Evolutionary conservation across 1,284 basidiomycete species (phyloP), one percentile per base, ranked within the genome.

Genomic region (Tilletia caries): DNA sequence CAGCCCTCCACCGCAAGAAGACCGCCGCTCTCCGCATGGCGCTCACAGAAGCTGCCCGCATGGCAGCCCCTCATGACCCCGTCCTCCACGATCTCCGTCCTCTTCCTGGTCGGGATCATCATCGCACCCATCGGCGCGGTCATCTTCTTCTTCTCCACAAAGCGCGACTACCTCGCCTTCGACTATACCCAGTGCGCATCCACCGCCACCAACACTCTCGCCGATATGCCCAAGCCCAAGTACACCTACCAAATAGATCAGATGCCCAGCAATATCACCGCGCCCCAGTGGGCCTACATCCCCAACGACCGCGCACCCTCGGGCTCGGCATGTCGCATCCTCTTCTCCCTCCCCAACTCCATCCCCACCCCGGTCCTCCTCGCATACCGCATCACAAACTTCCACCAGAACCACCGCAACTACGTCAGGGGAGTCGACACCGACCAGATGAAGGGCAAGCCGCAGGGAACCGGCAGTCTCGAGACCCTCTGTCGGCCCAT

Each of bases 11-110:
- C 20, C n/a, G 27, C 58, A n/a, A 13, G 58, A 20, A 62, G 58
- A 62, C 58, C 58, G 6, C 58, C 58, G 15, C 27, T 33, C 32
- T 62, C 58, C 3, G 58, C 58, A 34, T 62, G 58, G 58, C 27
- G 58, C 18, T 27, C 58, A 33, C 96, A 99, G 85, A 92, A 96
- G 70, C 88, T 99, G 82, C 98, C 98, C 86, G 96, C 96, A 80
- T 99, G 96, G 96, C 96, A 99, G 87, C 96, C 96, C n/a, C 97
- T 99, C 82, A 88, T 98, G 54, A 98, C 95, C 0, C 96, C 96
- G 2, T 93, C 93, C 84, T 95, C 94, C 0, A 96, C 98, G 18
- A 87, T 98, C 13, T 96, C 96, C 4, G 95, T 94, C 1, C 88
- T 99, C 67, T 96, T 98, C 85, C 89, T 97, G 79, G 89, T 98